phyloP scores from a whole-genome alignment of 2,329 filamentous ascomycete species.

The Nemania sp. region DNA sequence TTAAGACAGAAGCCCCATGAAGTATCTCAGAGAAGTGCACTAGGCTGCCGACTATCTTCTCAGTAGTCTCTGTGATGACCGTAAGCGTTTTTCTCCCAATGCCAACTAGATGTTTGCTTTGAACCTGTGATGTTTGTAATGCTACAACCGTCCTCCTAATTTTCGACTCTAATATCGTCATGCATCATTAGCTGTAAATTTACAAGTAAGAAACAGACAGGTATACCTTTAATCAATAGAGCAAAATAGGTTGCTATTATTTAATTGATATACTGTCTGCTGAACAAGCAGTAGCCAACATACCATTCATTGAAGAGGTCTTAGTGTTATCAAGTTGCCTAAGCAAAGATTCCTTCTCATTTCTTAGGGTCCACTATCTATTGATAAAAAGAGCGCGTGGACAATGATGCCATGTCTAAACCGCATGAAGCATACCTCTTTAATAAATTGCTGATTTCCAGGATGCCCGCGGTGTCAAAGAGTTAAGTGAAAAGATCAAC shows the following conservation, averaged over 20 bases:
- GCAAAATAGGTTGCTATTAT: neutral
- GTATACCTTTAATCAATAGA: neutral
- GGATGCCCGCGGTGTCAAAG: neutral
- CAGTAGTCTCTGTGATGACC: neutral
- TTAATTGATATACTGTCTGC: neutral
- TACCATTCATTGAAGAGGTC: neutral
- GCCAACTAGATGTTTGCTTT: too few species aligned
- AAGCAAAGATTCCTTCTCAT: neutral
- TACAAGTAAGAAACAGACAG: neutral
- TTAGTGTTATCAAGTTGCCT: neutral
- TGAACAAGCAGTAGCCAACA: neutral
- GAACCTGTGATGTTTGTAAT: neutral
- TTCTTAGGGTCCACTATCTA: neutral
- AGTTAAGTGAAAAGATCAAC: too few species aligned
- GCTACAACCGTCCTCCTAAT: neutral
- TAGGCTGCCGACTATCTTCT: neutral
- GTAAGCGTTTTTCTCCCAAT: neutral
- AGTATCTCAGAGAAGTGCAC: neutral
- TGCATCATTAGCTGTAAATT: neutral
- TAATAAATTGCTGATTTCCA: neutral
- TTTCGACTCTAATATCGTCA: too few species aligned
- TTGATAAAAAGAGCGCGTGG: neutral
- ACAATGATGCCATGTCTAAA: neutral
- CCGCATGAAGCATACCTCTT: conserved; percentile 1
- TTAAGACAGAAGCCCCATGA: neutral